Evolutionary conservation across 306 rosid genomes (phyloP), one percentile per base, ranked within the genome.

Genomic region (Cucumis sativus): DNA sequence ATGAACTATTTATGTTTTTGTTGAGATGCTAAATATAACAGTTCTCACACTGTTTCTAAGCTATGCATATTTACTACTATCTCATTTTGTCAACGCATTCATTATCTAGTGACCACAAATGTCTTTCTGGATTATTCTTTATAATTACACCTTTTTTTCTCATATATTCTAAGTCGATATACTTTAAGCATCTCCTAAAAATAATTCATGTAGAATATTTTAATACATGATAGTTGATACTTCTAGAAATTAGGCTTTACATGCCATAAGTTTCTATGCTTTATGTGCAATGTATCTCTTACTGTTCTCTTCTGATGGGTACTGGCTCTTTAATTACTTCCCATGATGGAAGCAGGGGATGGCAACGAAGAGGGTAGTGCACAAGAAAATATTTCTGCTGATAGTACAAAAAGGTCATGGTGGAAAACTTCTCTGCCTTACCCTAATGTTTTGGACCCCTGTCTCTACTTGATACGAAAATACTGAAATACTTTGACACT

Each of bases 361-460:
- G 75, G 74, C 69, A 80, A 72, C 45, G 88, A 86, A 82, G 91
- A 85, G 79, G 81, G 72, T 55, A 77, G 75, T 59, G 88, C 81
- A 84, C 81, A 84, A 84, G 81, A 84, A 81, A 88, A 52, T 78
- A 63, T 81, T 81, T 80, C 85, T 35, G 77, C 75, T 69, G 85
- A 82, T 79, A 86, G 88, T 74, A 80, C 83, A 78, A 88, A 89
- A 73, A 90, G 85, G 84, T 90, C 96, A 12, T 90, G 97, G 97
- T 91, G 92, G 25, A 93, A 85, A 51, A 70, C 91, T 81, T 90
- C 94, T 73, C 78, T 90, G 80, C 90, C 96, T 77, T 91, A 93
- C 75, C 97, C 98, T n/a, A 93, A 91, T 84, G 83, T 84, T 74
- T 87, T 90, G 97, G 87, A 90, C 82, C 96, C 96, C 77, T 23